Percentiles rank a stretch among this genome's conserved stretches.
phyloP scores from a whole-genome alignment of 1,284 basidiomycete species.

The Sporisorium reilianum region DNA sequence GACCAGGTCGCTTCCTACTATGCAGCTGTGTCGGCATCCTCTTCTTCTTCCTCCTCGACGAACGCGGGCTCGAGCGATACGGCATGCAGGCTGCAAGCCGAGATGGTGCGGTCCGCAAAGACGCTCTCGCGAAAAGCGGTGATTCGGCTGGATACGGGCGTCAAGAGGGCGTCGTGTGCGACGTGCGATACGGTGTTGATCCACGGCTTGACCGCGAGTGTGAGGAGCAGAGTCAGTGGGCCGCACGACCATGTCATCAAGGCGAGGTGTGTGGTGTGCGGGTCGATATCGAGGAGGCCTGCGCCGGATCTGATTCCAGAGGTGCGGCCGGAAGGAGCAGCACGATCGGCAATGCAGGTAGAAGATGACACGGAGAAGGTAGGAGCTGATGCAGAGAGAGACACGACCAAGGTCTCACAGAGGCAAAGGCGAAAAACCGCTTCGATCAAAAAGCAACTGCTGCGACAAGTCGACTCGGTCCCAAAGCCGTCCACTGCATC shows the following conservation, averaged over 20 bases:
- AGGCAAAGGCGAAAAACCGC: constrained; percentile 23
- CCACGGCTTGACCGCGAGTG: constrained; percentile 28
- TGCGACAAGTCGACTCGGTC: neutral
- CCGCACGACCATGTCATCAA: constrained; percentile 41
- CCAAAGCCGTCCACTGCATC: neutral
- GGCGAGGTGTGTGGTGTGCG: constrained; percentile 27
- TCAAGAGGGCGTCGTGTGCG: constrained; percentile 23
- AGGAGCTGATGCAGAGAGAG: neutral
- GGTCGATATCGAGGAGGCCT: constrained; percentile 15
- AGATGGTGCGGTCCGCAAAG: constrained; percentile 26
- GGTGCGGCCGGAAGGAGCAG: neutral
- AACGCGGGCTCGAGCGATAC: constrained; percentile 3
- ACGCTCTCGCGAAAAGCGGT: constrained; percentile 37
- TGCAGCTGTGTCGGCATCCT: constrained; percentile 14
- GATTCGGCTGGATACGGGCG: constrained; percentile 35
- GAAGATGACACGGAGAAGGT: no score
- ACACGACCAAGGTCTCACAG: constrained; percentile 17
- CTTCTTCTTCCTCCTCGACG: neutral
- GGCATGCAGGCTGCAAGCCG: constrained; percentile 20
- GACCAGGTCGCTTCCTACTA: constrained; percentile 42
- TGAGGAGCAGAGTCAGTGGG: constrained; percentile 22
- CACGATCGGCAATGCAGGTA: no score
- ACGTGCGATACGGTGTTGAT: constrained; percentile 27
- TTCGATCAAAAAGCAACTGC: constrained; percentile 20
- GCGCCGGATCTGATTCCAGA: constrained; percentile 29